phyloP scores from a whole-genome alignment of 441 rosid species.

The Sinapis alba region DNA sequence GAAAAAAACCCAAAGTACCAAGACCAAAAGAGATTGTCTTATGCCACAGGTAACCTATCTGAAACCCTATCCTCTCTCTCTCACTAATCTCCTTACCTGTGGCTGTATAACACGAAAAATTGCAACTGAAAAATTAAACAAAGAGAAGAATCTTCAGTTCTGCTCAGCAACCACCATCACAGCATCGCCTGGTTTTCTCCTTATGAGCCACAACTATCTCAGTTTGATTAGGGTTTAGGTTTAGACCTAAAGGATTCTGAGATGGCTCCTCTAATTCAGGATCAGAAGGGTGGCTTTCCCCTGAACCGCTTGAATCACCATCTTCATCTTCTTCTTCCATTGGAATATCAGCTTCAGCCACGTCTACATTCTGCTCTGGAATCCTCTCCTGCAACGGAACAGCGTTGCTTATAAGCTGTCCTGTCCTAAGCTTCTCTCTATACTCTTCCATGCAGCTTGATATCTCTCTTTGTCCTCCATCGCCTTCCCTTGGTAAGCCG shows the following conservation, averaged over 20 bases:
- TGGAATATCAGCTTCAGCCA: conserved; percentile 54
- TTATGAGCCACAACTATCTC: conserved; percentile 18
- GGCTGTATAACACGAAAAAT: background rate
- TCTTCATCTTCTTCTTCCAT: conserved; percentile 56
- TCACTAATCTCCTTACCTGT: background rate
- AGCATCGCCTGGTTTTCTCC: conserved; percentile 22
- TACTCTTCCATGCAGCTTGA: conserved; percentile 81
- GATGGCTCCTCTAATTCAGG: conserved; percentile 39
- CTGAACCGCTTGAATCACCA: conserved; percentile 61
- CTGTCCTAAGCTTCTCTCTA: conserved; percentile 64
- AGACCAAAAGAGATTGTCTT: conserved; percentile 15
- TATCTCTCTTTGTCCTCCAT: conserved; percentile 87
- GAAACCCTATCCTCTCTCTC: background rate
- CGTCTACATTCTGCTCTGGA: conserved; percentile 53
- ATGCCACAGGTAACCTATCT: conserved; percentile 18
- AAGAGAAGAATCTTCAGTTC: conserved; percentile 24
- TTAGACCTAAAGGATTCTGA: conserved; percentile 7
- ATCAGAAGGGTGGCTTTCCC: conserved; percentile 58
- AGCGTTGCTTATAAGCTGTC: conserved; percentile 64
- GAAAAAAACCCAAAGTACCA: background rate
- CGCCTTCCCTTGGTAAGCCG: conserved; percentile 86
- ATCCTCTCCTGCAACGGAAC: conserved; percentile 73
- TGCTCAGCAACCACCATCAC: conserved; percentile 22
- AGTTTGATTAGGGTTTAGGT: conserved; percentile 15
- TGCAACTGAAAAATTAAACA: background rate